These are phyloP conservation scores for Camelina laxa DNA, from an alignment of 345 rosid species.

Conservation along the genomic window DNA sequence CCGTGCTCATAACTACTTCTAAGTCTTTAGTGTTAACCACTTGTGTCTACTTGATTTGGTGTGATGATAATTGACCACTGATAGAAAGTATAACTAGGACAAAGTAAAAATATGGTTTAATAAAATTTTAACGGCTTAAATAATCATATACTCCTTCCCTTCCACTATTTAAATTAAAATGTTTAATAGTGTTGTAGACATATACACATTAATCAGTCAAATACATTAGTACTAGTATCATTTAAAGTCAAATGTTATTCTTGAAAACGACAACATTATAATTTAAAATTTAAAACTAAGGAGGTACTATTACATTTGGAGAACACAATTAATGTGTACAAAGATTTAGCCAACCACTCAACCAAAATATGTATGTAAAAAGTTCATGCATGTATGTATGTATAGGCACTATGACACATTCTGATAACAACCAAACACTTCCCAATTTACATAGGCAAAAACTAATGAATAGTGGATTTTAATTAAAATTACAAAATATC, in stretches of 20 bases:
- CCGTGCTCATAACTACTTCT: conserved; percentile 28
- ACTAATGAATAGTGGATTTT: not conserved
- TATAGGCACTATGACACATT: conserved; percentile 9
- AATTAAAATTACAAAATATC: not conserved
- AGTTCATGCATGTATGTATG: not conserved
- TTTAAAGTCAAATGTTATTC: not conserved
- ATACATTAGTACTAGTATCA: not conserved
- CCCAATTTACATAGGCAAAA: not conserved
- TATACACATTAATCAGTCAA: not conserved
- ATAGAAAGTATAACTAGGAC: not conserved
- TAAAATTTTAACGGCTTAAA: not conserved
- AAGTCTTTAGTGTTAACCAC: conserved; percentile 11
- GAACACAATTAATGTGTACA: conserved; percentile 15
- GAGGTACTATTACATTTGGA: not conserved
- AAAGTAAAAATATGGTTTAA: not conserved
- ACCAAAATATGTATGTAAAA: conserved; percentile 1
- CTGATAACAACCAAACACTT: conserved; percentile 29
- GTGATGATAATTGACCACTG: conserved; percentile 18
- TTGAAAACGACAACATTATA: conserved; percentile 16
- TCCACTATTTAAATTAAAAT: not conserved
- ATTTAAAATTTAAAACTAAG: too few species aligned
- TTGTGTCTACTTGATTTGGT: conserved; percentile 9
- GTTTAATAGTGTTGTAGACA: not conserved
- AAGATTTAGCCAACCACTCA: not conserved
- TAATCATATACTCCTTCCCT: not conserved